These are phyloP conservation scores for Rhododendron henanense DNA, from an alignment of 148 eudicot genomes.

Conservation along the genomic window DNA sequence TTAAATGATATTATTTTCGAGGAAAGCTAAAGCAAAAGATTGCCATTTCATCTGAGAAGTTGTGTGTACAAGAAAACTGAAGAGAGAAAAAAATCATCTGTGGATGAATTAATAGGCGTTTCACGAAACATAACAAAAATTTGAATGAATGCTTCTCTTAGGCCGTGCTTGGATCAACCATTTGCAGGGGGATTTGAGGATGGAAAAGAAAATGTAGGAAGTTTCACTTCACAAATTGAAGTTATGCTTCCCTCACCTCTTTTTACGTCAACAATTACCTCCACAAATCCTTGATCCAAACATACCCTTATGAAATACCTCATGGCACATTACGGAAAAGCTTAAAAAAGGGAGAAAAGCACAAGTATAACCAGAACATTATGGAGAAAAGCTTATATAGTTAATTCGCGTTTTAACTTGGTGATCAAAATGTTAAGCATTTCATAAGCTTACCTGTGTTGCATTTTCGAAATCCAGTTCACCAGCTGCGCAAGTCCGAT, in stretches of 20 bases:
- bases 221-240: not conserved
- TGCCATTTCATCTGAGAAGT: not conserved
- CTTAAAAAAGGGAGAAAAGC: not conserved
- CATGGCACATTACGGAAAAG: not conserved
- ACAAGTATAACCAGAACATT: not conserved
- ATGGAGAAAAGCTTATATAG: not conserved
- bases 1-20: not conserved
- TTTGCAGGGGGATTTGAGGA: not conserved
- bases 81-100: not conserved
- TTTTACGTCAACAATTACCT: not conserved
- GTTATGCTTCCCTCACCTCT: not conserved
- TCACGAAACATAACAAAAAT: not conserved
- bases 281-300: not conserved
- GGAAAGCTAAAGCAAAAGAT: not conserved
- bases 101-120: not conserved
- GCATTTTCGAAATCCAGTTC: constrained; percentile 73
- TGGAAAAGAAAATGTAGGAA: not conserved
- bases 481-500: constrained; percentile 54
- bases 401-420: not conserved
- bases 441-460: constrained; percentile 29
- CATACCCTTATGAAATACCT: not conserved
- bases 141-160: not conserved
- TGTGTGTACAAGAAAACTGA: not conserved
- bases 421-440: not conserved
- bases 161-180: not conserved